These are phyloP conservation scores for Udeniomyces megalosporus DNA, from an alignment of 768 basidiomycete genomes.

Conservation along the genomic window DNA sequence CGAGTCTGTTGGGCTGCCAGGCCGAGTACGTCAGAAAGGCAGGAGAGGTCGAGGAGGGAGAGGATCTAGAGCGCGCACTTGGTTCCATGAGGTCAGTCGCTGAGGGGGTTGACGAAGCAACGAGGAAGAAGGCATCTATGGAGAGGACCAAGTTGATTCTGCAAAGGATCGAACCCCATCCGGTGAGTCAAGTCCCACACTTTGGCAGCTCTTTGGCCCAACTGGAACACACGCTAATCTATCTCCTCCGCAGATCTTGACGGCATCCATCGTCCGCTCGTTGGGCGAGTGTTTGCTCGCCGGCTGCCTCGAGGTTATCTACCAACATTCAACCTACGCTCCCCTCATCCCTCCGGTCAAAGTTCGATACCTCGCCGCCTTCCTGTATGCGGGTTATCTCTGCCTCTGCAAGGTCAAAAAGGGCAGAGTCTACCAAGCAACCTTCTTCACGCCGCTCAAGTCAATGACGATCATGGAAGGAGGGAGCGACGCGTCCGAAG, in stretches of 20 bases:
- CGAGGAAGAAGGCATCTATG: constrained; percentile 46
- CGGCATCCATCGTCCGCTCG: constrained; percentile 34
- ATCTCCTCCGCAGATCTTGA: constrained; percentile 18
- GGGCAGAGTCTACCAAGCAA: constrained; percentile 57
- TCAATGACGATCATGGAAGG: constrained; percentile 56
- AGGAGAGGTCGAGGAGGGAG: constrained; percentile 21
- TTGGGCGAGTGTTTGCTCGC: constrained; percentile 64
- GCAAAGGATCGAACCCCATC: constrained; percentile 42
- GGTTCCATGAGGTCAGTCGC: constrained; percentile 63
- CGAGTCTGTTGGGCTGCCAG: constrained; percentile 21
- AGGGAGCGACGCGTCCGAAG: constrained; percentile 34
- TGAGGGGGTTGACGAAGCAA: constrained; percentile 63
- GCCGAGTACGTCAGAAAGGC: neutral
- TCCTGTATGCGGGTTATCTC: constrained; percentile 74
- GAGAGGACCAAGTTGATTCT: constrained; percentile 51
- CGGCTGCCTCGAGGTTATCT: constrained; percentile 77
- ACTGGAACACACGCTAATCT: neutral
- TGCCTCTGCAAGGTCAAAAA: constrained; percentile 74
- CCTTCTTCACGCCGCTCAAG: constrained; percentile 69
- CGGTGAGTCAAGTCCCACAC: constrained; percentile 16
- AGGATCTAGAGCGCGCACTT: constrained; percentile 30
- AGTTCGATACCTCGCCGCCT: constrained; percentile 77
- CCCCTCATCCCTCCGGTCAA: constrained; percentile 39
- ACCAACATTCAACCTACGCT: constrained; percentile 42
- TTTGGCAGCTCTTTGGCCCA: neutral